Percentiles rank a stretch among this genome's conserved stretches.
Conservation (phyloP, 345 rosid genomes). For the Combretum micranthum region DNA sequence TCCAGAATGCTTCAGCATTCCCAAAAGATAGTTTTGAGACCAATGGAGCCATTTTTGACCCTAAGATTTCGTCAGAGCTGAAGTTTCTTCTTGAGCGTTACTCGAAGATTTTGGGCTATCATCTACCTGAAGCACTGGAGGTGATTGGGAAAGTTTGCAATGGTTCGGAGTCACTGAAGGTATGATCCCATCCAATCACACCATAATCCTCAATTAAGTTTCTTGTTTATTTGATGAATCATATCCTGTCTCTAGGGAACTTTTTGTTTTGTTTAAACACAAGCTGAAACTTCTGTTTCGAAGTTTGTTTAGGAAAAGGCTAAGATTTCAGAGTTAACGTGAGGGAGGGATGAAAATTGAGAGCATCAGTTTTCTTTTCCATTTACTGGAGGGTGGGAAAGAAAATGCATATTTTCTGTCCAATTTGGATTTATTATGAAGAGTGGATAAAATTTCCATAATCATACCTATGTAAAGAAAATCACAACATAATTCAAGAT, state of each 20-base stretch:
- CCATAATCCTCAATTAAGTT: neutral
- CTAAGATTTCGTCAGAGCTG: slow-evolving; percentile 49
- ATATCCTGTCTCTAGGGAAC: neutral
- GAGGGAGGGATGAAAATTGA: too few relatives aligned
- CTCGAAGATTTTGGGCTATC: slow-evolving; percentile 66
- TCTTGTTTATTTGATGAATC: neutral
- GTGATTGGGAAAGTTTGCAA: slow-evolving; percentile 46
- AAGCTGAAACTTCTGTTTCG: too few relatives aligned
- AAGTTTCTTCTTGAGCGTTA: slow-evolving; percentile 62
- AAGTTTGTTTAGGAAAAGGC: too few relatives aligned
- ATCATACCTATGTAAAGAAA: too few relatives aligned
- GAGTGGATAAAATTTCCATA: too few relatives aligned
- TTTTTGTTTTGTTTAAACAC: too few relatives aligned
- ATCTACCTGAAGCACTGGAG: slow-evolving; percentile 55
- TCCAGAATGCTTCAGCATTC: slow-evolving; percentile 55
- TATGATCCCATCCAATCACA: slow-evolving; percentile 14
- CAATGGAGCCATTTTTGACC: slow-evolving; percentile 52
- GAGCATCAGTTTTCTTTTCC: too few relatives aligned
- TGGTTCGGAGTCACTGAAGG: slow-evolving; percentile 59
- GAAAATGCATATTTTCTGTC: too few relatives aligned
- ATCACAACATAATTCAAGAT: too few relatives aligned
- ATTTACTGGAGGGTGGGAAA: too few relatives aligned
- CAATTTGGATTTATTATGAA: too few relatives aligned
- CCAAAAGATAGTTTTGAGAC: slow-evolving; percentile 46
- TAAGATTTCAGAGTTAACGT: neutral